Evolutionary conservation across 495 filamentous ascomycete species (phyloP), one percentile per base, ranked within the genome.

Genomic region (Viridothelium virens): DNA sequence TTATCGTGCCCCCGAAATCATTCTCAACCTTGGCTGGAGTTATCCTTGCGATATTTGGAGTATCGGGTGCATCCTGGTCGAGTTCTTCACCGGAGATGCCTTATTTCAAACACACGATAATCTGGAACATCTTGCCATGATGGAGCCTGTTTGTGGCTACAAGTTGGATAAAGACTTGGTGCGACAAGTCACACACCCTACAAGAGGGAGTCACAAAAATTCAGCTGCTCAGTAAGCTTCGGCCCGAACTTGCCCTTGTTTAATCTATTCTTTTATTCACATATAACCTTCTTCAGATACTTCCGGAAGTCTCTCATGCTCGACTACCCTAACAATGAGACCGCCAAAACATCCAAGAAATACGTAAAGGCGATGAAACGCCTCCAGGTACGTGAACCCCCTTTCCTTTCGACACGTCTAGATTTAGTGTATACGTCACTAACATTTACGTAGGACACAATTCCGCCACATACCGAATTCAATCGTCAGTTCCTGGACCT

Each of bases 31-130:
- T 2, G 95, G 95, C 16, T 98, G 94, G 95, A 97, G 91, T 66
- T 97, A 89, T 74, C 93, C 94, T 0, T 97, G 95, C 73, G 94
- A 98, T 72, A 92, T 98, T 56, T 98, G 94, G 95, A 97, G 93
- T 79, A 97, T 98, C 62, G 95, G 95, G 6, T 98, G 94, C 71
- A 98, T 98, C 68, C 78, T 98, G 50, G 95, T 98, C n/a, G 94
- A 98, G 70, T 98, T 97, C 77, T 98, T 91, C 74, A 98, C 95
- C 2, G 94, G 95, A 2, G 95, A 98, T 77, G 94, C 95, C 18
- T 79, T 98, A 2, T 98, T 98, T 74, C 94, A 98, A 76, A 97
- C 94, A 0, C 94, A 97, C 72, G 94, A 98, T 79, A 97, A 97
- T 70, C 84, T 97, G 5, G 94, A 97, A 74, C 94, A 98, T 79